These are phyloP conservation scores for Boletellus emodensis DNA, from an alignment of 768 basidiomycete genomes.

Conservation along the genomic window DNA sequence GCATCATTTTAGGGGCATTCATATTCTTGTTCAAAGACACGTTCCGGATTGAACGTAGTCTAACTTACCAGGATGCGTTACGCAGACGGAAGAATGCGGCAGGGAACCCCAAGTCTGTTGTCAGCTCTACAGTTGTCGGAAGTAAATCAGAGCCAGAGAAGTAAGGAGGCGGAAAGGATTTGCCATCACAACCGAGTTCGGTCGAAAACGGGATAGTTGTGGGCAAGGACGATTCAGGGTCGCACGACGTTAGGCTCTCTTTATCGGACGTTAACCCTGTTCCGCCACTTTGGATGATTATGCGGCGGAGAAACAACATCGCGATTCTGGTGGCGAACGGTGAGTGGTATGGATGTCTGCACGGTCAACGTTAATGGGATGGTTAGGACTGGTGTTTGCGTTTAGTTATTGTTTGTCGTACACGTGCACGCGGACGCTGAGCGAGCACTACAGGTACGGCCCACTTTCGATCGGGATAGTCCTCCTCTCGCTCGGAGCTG, in stretches of 20 bases:
- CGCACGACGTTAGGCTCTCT: slow-evolving; percentile 46
- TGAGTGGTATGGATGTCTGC: background rate
- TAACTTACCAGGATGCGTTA: slow-evolving; percentile 70
- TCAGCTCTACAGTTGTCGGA: slow-evolving; percentile 16
- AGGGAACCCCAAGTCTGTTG: slow-evolving; percentile 19
- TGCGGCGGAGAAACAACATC: slow-evolving; percentile 64
- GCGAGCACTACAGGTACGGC: slow-evolving; percentile 56
- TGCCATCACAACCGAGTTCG: slow-evolving; percentile 8
- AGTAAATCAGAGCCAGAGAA: slow-evolving; percentile 8
- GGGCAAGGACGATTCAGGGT: slow-evolving; percentile 10
- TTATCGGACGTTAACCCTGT: slow-evolving; percentile 74
- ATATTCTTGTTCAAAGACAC: slow-evolving; percentile 74
- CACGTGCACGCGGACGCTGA: slow-evolving; percentile 69
- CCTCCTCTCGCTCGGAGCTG: slow-evolving; percentile 69
- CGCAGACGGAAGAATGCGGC: slow-evolving; percentile 37
- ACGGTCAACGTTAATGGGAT: slow-evolving; percentile 5
- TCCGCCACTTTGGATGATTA: slow-evolving; percentile 53
- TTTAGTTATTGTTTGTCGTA: slow-evolving; percentile 70
- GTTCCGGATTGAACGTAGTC: slow-evolving; percentile 77
- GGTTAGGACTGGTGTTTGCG: slow-evolving; percentile 63
- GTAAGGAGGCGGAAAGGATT: slow-evolving; percentile 13
- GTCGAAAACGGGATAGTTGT: slow-evolving; percentile 22
- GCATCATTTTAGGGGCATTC: slow-evolving; percentile 52
- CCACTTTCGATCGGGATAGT: slow-evolving; percentile 73
- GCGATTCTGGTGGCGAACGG: slow-evolving; percentile 44